Percentiles rank a stretch among this genome's conserved stretches.
Conservation (phyloP, 164 flowering plant genomes). For the Litsea cubeba region DNA sequence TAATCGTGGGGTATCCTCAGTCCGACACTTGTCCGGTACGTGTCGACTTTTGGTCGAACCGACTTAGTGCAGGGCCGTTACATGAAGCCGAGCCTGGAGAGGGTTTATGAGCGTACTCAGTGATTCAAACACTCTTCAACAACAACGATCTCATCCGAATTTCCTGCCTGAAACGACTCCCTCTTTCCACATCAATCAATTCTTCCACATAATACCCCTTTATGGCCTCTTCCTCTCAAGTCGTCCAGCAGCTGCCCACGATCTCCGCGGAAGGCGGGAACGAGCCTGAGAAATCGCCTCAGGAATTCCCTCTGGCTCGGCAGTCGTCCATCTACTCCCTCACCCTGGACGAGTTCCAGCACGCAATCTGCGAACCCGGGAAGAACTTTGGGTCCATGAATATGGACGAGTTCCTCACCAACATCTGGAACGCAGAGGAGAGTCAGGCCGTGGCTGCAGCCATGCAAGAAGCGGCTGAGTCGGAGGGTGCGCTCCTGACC, state of each 20-base stretch:
- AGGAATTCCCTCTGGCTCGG: constrained; percentile 15
- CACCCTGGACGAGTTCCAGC: constrained; percentile 83
- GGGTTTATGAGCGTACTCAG: too few species aligned
- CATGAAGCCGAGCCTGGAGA: too few species aligned
- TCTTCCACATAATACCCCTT: too few species aligned
- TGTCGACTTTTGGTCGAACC: too few species aligned
- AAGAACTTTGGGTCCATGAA: constrained; percentile 93
- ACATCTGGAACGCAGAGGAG: constrained; percentile 94
- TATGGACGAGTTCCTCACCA: constrained; percentile 88
- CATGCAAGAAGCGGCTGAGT: neutral
- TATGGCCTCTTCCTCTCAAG: too few species aligned
- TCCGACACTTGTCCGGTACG: too few species aligned
- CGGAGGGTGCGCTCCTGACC: constrained; percentile 14
- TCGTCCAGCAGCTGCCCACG: neutral
- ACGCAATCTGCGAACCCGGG: constrained; percentile 55
- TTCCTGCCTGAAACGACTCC: too few species aligned
- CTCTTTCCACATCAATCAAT: too few species aligned
- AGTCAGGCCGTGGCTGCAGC: constrained; percentile 38
- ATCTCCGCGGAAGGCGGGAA: neutral
- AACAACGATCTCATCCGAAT: too few species aligned
- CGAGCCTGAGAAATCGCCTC: neutral
- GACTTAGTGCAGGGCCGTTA: too few species aligned
- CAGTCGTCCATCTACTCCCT: constrained; percentile 86
- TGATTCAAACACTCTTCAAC: too few species aligned
- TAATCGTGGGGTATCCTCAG: too few species aligned